Evolutionary conservation across 768 basidiomycete species (phyloP), one percentile per base, ranked within the genome.

Genomic region (Lentinula aciculospora): DNA sequence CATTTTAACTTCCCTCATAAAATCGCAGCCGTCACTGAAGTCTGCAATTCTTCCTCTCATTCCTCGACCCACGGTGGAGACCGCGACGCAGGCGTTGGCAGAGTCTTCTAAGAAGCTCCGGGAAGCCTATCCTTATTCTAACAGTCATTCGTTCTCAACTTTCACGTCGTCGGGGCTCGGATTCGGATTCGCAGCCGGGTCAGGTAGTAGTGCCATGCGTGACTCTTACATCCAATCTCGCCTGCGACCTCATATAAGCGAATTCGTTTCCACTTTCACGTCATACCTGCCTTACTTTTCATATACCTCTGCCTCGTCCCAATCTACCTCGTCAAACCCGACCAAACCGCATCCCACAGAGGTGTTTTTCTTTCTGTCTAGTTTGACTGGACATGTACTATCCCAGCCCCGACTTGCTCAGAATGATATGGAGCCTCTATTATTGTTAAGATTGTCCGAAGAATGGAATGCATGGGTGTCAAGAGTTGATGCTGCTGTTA

Each of bases 221-320:
- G 86, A 91, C 58, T 83, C 85, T 5, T 94, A 94, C 68, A 79
- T 93, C 62, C 71, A 84, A 37, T 89, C 85, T 17, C 81, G 92
- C 56, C 74, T 94, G 17, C 81, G 86, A 48, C 86, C 88, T 15
- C 84, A 87, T 69, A 83, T 92, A 50, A 72, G 77, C 53, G 91
- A 92, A 53, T 94, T 90, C 63, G 84, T 86, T 29, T 80, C 91
- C 2, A 81, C 86, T 29, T 89, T 82, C 68, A 79, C 85, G 68
- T 87, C 92, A 5, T 94, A 93, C 67, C 81, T 93, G 47, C 89
- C 89, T 2, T 93, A 94, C 67, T 94, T 94, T 67, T 88, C 90
- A 21, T 85, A 81, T 65, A 40, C 57, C 71, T 27, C 47, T 66
- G 53, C 60, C 65, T 60, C 53, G 62, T 60, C 71, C 44, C 72